These are phyloP conservation scores for Speleostelium caveatum DNA, from an alignment of 78 protist species.

Conservation along the genomic window DNA sequence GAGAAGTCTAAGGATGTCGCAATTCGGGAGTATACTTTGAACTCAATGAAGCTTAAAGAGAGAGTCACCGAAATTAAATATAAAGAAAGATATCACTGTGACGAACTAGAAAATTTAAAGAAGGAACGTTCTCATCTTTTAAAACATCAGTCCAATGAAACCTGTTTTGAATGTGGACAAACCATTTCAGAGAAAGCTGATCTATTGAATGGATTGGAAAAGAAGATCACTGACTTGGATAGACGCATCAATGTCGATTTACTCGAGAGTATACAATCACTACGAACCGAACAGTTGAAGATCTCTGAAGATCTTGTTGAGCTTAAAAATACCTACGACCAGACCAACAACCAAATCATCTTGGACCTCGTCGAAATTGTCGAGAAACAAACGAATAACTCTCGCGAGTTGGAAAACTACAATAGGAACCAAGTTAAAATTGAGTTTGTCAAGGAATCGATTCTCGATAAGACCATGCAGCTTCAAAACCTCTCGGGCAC, in stretches of 20 bases:
- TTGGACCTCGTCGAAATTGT: neutral
- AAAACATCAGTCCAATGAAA: neutral
- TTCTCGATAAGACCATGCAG: neutral
- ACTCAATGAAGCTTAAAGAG: too few species aligned
- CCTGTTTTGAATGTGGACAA: conserved; percentile 40
- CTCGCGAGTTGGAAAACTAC: neutral
- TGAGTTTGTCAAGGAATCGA: neutral
- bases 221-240: too few species aligned
- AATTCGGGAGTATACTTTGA: too few species aligned
- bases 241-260: neutral
- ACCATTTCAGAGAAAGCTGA: neutral
- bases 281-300: neutral
- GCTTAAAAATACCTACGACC: too few species aligned
- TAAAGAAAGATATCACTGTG: neutral
- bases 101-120: neutral
- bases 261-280: neutral
- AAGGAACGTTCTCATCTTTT: neutral
- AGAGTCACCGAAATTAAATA: neutral
- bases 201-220: neutral
- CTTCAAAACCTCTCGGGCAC: neutral
- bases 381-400: neutral
- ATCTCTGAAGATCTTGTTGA: neutral
- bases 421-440: conserved; percentile 2
- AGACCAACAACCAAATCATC: too few species aligned
- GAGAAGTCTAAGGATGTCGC: too few species aligned